phyloP scores from a whole-genome alignment of 2,329 filamentous ascomycete genomes.

The Talaromyces sp. region DNA sequence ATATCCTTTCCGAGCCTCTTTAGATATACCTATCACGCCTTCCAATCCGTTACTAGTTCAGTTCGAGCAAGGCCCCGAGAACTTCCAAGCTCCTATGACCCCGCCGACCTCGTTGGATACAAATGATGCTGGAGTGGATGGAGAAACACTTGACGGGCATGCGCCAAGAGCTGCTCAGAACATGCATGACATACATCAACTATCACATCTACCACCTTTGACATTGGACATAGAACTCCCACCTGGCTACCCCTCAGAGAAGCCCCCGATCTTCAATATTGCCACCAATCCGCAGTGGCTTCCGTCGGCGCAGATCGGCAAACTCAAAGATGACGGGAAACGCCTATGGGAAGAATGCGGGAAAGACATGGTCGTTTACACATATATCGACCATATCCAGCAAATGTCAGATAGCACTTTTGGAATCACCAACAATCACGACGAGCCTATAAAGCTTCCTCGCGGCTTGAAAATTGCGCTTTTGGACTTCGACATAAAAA shows the following conservation, averaged over 20 bases:
- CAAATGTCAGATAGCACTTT: conserved; percentile 54
- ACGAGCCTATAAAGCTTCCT: conserved; percentile 43
- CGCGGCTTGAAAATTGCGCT: conserved; percentile 60
- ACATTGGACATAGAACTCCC: conserved; percentile 50
- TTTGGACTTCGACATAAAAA: conserved; percentile 71
- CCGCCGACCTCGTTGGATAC: conserved; percentile 38
- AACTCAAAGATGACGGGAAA: conserved; percentile 43
- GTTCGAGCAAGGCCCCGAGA: conserved; percentile 33
- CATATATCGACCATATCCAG: conserved; percentile 57
- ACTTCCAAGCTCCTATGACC: conserved; percentile 29
- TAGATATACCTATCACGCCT: conserved; percentile 54
- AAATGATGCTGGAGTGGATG: conserved; percentile 19
- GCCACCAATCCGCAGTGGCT: conserved; percentile 51
- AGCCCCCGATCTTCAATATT: conserved; percentile 47
- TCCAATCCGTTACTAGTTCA: conserved; percentile 45
- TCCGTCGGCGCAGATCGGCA: conserved; percentile 36
- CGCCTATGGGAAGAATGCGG: conserved; percentile 58
- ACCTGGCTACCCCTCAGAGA: conserved; percentile 49
- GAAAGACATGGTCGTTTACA: conserved; percentile 51
- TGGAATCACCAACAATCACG: conserved; percentile 37
- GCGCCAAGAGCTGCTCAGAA: conserved; percentile 13
- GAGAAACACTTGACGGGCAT: conserved; percentile 1
- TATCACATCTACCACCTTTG: conserved; percentile 55
- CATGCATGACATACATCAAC: conserved; percentile 28
- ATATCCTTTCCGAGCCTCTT: conserved; percentile 44